Percentiles rank a stretch among this genome's conserved stretches.
phyloP scores from a whole-genome alignment of 2,329 filamentous ascomycete genomes.

The Raffaelea albimanens region DNA sequence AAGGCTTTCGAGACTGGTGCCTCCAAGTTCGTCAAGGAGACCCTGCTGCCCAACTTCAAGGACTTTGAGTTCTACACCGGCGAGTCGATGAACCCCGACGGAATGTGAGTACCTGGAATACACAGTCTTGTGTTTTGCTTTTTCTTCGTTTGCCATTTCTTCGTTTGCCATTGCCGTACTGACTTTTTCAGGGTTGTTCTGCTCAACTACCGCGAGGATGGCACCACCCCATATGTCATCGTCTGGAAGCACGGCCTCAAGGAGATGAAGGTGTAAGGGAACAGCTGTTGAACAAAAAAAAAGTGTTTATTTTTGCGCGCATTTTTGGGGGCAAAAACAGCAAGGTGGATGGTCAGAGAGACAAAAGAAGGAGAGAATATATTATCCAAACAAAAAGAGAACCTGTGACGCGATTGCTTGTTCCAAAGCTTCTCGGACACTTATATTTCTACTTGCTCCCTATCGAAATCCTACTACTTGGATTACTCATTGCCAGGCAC shows the following conservation, averaged over 20 bases:
- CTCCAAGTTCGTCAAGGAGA: slow-evolving; percentile 67
- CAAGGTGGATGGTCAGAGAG: too few species aligned
- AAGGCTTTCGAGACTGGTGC: slow-evolving; percentile 74
- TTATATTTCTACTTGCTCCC: too few species aligned
- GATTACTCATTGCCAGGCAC: too few species aligned
- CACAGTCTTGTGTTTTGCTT: slow-evolving; percentile 4
- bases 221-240: slow-evolving; percentile 77
- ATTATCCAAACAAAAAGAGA: too few species aligned
- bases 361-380: too few species aligned
- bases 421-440: too few species aligned
- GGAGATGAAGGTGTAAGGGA: slow-evolving; percentile 79
- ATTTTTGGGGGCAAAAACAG: too few species aligned
- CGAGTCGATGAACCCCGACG: slow-evolving; percentile 85
- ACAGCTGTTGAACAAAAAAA: neutral
- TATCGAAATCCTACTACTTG: too few species aligned
- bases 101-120: slow-evolving; percentile 75
- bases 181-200: slow-evolving; percentile 59
- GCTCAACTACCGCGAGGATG: slow-evolving; percentile 97
- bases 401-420: too few species aligned
- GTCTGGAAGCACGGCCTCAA: slow-evolving; percentile 92
- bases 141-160: neutral
- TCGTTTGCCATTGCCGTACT: neutral
- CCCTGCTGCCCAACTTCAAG: slow-evolving; percentile 76
- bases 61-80: slow-evolving; percentile 93
- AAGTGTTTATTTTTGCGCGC: neutral